These are phyloP conservation scores for Diaporthe helianthi DNA, from an alignment of 2,329 filamentous ascomycete species.

Conservation along the genomic window DNA sequence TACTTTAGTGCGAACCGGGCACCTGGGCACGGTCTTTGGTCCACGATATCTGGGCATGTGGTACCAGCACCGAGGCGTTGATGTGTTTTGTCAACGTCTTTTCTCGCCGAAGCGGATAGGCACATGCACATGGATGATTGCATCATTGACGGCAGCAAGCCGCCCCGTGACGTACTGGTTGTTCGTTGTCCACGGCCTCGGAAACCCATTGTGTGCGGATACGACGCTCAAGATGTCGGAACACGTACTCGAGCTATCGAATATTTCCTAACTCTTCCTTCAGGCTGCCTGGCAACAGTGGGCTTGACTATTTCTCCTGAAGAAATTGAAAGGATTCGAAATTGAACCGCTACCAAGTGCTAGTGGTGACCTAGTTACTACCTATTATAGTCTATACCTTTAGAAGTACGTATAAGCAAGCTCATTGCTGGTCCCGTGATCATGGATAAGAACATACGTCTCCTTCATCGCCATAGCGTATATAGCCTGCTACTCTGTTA, in stretches of 20 bases:
- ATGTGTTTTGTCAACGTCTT: neutral
- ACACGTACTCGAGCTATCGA: neutral
- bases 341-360: neutral
- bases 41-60: too few species aligned
- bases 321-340: too few species aligned
- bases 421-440: neutral
- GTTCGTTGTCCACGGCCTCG: neutral
- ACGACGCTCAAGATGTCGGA: too few species aligned
- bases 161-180: neutral
- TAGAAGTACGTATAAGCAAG: too few species aligned
- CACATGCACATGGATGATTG: neutral
- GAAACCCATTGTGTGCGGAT: neutral
- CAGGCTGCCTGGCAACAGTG: neutral
- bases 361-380: neutral
- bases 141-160: conserved; percentile 5
- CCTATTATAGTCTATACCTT: neutral
- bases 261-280: too few species aligned
- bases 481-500: neutral
- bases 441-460: neutral
- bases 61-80: too few species aligned
- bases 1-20: too few species aligned
- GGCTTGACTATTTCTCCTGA: neutral
- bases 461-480: neutral
- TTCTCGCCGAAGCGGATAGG: conserved; percentile 4
- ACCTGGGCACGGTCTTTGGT: neutral